Base-by-base conservation (phyloP, 805 yeast species). In the Myxozyma vanderwaltii region DNA sequence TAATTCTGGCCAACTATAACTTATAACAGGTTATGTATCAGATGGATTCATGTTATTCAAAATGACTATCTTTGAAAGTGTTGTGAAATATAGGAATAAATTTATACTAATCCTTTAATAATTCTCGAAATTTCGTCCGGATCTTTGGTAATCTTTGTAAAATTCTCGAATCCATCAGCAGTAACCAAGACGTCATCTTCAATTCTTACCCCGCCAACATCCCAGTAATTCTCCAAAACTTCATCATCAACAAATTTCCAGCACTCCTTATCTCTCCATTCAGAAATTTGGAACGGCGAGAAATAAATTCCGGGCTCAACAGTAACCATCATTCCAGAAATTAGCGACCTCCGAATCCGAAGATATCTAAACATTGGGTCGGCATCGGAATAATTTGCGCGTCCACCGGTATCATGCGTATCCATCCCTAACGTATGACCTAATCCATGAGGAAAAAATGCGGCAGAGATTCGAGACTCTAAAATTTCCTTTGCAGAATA, bases 281-380 rank as follows among this genome's bases (percentile, higher is more conserved):
- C 84, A 51, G 86, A 83, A 48, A 94, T 76, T 69, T 92, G 77
- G 69, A 86, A 89, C 39, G 92, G 89, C 50, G 91, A 88, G 75
- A 92, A 94, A 72, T 92, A 92, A 65, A 86, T 79, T 38, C 99
- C 99, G 1, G 99, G 99, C 73, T 92, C 99, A 65, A 91, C 89
- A 0, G 98, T 92, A 1, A 94, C 81, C 23, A 88, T 91, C 96
- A 92, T 91, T 15, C 89, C 88, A 41, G 78, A 77, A 71, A 83
- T 75, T 56, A 92, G 79, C 0, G 75, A 72, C 68, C 98, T 83
- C 68, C 98, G 82, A 56, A 94, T 75, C 71, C 99, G 85, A 70
- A 92, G 80, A 71, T 88, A 90, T 58, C 81, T 76, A 68, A 90
- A 80, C 74, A 86, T 79, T 27, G 88, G 88, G 71, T 94, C 85